Evolutionary conservation across 73 alveolate species (phyloP).

Genomic region (Urostyla sp.): DNA sequence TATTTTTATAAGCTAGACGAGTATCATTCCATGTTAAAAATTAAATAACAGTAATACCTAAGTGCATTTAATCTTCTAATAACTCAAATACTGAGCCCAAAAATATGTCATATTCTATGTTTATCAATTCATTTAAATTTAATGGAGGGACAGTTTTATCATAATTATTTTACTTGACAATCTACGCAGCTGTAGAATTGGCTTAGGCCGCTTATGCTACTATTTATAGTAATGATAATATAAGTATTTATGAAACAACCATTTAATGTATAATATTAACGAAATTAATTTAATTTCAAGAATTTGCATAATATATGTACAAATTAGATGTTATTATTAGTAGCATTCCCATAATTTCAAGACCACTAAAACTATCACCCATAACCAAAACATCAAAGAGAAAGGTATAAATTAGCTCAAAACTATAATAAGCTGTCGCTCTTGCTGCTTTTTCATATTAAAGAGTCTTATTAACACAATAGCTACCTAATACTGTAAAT

Average conservation of each 20-base stretch:
- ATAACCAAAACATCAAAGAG: slow-evolving; percentile 45
- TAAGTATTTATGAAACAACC: neutral
- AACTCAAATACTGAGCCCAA: neutral
- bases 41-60: neutral
- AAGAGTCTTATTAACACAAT: slow-evolving; percentile 47
- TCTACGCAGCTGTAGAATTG: slow-evolving; percentile 3
- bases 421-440: slow-evolving; percentile 53
- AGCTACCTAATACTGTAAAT: slow-evolving; percentile 36
- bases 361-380: neutral
- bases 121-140: neutral
- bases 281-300: neutral
- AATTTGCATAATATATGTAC: slow-evolving; percentile 30
- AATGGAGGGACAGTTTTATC: slow-evolving; percentile 31
- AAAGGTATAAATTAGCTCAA: slow-evolving; percentile 42
- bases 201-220: neutral
- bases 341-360: slow-evolving; percentile 22
- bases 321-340: slow-evolving; percentile 11
- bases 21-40: slow-evolving; percentile 10
- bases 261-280: neutral
- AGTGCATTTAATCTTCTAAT: slow-evolving; percentile 28
- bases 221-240: no score
- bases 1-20: slow-evolving; percentile 15
- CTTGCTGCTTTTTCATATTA: slow-evolving; percentile 50
- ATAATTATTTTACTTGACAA: neutral
- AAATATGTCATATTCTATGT: neutral